Evolutionary conservation across 345 rosid genomes (phyloP).

Genomic region (Syzygium aqueum): DNA sequence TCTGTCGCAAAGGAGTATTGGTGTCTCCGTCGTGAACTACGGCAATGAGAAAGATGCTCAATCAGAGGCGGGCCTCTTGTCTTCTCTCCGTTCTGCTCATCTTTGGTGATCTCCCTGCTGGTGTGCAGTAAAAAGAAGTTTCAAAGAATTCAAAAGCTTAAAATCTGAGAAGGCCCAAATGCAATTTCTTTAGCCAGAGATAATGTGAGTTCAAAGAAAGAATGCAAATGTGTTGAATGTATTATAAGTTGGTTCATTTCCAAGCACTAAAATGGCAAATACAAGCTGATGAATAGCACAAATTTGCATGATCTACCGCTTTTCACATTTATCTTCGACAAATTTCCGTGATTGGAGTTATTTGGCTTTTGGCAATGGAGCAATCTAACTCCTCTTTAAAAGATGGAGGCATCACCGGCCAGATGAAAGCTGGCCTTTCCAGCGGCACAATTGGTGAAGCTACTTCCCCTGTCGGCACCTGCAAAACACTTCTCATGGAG

Average conservation of each 20-base stretch:
- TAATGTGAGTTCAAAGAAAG: background rate
- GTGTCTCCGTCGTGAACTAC: too few species aligned
- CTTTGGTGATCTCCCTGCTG: too few species aligned
- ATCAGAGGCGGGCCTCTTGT: too few species aligned
- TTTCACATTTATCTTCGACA: conserved; percentile 22
- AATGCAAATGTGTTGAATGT: background rate
- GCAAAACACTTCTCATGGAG: conserved; percentile 43
- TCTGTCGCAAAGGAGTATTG: too few species aligned
- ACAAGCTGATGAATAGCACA: background rate
- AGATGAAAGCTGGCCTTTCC: conserved; percentile 60
- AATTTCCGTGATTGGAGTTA: conserved; percentile 25
- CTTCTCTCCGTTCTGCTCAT: too few species aligned
- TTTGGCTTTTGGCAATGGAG: conserved; percentile 24
- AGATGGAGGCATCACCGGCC: conserved; percentile 67
- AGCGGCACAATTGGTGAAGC: conserved; percentile 33
- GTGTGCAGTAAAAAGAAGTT: background rate
- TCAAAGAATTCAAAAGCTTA: background rate
- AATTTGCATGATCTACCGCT: background rate
- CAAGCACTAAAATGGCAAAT: background rate
- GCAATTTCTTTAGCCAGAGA: background rate
- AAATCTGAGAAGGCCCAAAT: background rate
- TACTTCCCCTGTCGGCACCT: conserved; percentile 57
- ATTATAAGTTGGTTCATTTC: background rate
- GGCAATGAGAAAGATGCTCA: too few species aligned
- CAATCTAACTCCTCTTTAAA: conserved; percentile 22